These are phyloP conservation scores for Serendipita sp. DNA, from an alignment of 768 basidiomycete genomes.

Conservation along the genomic window DNA sequence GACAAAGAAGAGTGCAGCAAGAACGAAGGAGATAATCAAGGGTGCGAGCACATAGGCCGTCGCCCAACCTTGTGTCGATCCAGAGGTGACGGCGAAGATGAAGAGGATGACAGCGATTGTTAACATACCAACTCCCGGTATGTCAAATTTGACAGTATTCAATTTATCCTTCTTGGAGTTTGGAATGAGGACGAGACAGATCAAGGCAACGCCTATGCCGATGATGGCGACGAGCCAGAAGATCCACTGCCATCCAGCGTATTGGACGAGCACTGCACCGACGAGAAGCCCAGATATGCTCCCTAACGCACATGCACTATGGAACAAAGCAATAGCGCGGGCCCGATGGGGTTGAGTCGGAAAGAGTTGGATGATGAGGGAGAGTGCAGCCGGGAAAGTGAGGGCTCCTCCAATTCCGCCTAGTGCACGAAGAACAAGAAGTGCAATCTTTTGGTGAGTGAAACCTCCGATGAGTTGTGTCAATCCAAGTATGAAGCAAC, in stretches of 20 bases:
- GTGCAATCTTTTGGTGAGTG: constrained; percentile 19
- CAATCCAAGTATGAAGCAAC: constrained; percentile 17
- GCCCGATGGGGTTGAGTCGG: constrained; percentile 32
- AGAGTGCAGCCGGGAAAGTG: constrained; percentile 36
- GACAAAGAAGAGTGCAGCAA: constrained; percentile 31
- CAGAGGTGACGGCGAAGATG: constrained; percentile 26
- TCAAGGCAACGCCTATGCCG: constrained; percentile 20
- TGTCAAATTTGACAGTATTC: constrained; percentile 2
- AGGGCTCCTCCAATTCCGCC: constrained; percentile 29
- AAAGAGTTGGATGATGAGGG: constrained; percentile 35
- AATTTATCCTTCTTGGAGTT: background rate
- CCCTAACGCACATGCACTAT: constrained; percentile 30
- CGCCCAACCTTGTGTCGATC: constrained; percentile 9
- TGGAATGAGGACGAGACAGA: constrained; percentile 24
- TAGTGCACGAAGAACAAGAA: constrained; percentile 21
- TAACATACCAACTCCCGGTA: constrained; percentile 1
- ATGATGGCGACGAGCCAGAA: constrained; percentile 34
- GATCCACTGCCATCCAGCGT: constrained; percentile 32
- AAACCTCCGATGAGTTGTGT: constrained; percentile 21
- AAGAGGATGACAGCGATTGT: constrained; percentile 25
- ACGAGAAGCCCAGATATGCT: constrained; percentile 31
- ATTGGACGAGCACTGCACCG: constrained; percentile 29
- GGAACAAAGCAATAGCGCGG: constrained; percentile 32
- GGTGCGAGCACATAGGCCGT: constrained; percentile 27
- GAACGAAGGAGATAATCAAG: constrained; percentile 29